Evolutionary conservation across 2,329 filamentous ascomycete genomes (phyloP).

Genomic region (Malbranchea cinnamomea): DNA sequence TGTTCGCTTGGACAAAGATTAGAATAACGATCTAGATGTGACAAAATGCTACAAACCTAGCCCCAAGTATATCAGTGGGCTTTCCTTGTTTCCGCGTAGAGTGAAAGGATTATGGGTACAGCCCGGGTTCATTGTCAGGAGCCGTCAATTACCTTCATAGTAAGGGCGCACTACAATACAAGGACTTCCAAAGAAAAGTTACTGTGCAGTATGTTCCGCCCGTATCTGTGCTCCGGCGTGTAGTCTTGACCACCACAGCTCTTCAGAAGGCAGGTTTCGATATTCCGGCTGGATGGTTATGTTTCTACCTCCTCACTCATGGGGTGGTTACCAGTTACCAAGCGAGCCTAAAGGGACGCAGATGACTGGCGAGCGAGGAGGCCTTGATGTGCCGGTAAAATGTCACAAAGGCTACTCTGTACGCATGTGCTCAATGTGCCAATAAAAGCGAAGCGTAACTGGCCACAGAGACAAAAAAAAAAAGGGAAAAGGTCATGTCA

Average conservation of each 20-base stretch:
- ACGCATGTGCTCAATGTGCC: no score
- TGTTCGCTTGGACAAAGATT: slow-evolving; percentile 76
- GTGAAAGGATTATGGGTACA: not conserved
- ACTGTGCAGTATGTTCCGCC: slow-evolving; percentile 37
- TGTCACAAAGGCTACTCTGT: no score
- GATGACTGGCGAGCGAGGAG: slow-evolving; percentile 31
- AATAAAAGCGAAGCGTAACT: no score
- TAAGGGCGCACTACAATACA: no score
- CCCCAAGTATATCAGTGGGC: slow-evolving; percentile 3
- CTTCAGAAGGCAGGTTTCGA: slow-evolving; percentile 42
- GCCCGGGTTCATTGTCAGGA: no score
- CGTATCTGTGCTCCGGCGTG: slow-evolving; percentile 54
- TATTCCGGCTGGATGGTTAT: slow-evolving; percentile 19
- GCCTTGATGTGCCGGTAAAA: slow-evolving; percentile 30
- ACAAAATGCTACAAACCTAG: no score
- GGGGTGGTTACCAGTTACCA: slow-evolving; percentile 15
- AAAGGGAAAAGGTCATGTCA: no score
- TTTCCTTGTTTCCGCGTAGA: slow-evolving; percentile 1
- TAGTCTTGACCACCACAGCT: slow-evolving; percentile 46
- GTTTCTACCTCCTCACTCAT: slow-evolving; percentile 32
- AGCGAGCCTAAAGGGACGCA: slow-evolving; percentile 8
- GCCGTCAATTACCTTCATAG: no score
- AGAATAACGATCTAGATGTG: slow-evolving; percentile 19
- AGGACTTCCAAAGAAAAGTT: no score
- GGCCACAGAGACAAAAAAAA: no score